A percentile compares a stretch with the other conserved stretches of the same genome.
Evolutionary conservation across 2,329 filamentous ascomycete genomes (phyloP).

Genomic region (Botryosphaeria dothidea): DNA sequence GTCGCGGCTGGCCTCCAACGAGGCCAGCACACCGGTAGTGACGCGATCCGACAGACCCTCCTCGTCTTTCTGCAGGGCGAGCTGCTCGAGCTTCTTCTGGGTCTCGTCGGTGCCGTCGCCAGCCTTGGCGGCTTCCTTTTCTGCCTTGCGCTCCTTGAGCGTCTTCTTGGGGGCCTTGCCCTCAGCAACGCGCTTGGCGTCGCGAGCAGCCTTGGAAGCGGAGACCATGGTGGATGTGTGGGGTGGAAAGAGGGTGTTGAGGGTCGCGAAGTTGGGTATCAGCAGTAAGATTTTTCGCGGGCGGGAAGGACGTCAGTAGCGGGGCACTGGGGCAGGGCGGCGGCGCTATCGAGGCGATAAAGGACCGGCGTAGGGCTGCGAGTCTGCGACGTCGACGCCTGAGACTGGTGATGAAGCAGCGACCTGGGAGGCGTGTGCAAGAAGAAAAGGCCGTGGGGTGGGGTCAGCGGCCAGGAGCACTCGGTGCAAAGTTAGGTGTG

Average conservation of each 20-base stretch:
- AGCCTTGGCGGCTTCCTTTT: constrained; percentile 66
- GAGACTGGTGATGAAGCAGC: not conserved
- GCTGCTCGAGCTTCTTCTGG: constrained; percentile 78
- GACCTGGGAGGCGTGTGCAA: not conserved
- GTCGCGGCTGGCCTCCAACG: constrained; percentile 81
- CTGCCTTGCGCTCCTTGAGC: constrained; percentile 68
- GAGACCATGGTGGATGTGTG: constrained; percentile 58
- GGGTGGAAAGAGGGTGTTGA: constrained; percentile 15
- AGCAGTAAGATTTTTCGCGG: constrained; percentile 19
- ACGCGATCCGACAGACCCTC: constrained; percentile 95
- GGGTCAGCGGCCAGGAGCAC: not conserved
- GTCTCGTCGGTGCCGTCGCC: constrained; percentile 57
- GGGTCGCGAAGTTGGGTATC: constrained; percentile 7
- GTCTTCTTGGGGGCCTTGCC: constrained; percentile 77
- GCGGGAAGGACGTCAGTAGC: constrained; percentile 20
- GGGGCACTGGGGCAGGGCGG: constrained; percentile 15
- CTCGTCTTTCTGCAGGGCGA: constrained; percentile 92
- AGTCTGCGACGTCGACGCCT: constrained; percentile 5
- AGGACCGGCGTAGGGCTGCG: constrained; percentile 17
- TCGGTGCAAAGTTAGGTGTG: constrained; percentile 1
- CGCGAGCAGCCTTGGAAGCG: constrained; percentile 67
- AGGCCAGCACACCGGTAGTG: constrained; percentile 93
- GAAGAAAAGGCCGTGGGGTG: constrained; percentile 9
- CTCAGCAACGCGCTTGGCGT: constrained; percentile 66
- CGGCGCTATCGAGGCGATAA: constrained; percentile 19